phyloP scores from a whole-genome alignment of 805 yeast genomes.

The Cyberlindnera maclurae region DNA sequence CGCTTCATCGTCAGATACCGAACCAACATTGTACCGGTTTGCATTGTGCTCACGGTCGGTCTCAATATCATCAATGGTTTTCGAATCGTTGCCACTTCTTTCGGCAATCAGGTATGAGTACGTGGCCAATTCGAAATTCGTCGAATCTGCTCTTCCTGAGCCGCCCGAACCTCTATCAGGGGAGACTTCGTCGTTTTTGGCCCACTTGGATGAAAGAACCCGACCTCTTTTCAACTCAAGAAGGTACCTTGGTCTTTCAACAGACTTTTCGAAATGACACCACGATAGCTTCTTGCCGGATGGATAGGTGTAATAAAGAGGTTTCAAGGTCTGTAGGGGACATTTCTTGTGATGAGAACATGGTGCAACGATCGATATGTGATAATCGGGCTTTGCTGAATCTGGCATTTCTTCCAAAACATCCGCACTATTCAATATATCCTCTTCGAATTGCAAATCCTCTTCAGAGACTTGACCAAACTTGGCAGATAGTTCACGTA shows the following conservation, averaged over 20 bases:
- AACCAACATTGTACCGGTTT: constrained; percentile 17
- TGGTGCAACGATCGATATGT: constrained; percentile 74
- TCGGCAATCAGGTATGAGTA: constrained; percentile 70
- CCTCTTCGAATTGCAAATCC: constrained; percentile 43
- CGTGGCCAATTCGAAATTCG: constrained; percentile 61
- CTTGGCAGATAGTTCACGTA: constrained; percentile 29
- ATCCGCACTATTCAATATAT: constrained; percentile 19
- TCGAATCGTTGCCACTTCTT: constrained; percentile 41
- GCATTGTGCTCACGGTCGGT: constrained; percentile 28
- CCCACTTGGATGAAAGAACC: constrained; percentile 68
- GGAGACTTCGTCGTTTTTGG: constrained; percentile 28
- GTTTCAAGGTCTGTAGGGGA: constrained; percentile 76
- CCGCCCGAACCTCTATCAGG: constrained; percentile 48
- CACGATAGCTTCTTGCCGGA: constrained; percentile 58
- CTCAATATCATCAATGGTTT: constrained; percentile 35
- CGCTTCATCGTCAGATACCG: constrained; percentile 19
- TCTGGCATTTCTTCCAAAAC: constrained; percentile 2
- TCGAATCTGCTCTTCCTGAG: constrained; percentile 71
- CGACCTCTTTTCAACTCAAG: constrained; percentile 82
- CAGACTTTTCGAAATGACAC: constrained; percentile 67
- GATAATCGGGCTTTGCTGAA: constrained; percentile 26
- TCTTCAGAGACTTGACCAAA: constrained; percentile 36
- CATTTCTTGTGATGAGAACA: constrained; percentile 84
- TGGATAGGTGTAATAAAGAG: constrained; percentile 51
- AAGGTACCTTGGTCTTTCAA: constrained; percentile 72